These are phyloP conservation scores for Chlamydomonas reinhardtii DNA, from an alignment of 163 green algal genomes.

Conservation along the genomic window DNA sequence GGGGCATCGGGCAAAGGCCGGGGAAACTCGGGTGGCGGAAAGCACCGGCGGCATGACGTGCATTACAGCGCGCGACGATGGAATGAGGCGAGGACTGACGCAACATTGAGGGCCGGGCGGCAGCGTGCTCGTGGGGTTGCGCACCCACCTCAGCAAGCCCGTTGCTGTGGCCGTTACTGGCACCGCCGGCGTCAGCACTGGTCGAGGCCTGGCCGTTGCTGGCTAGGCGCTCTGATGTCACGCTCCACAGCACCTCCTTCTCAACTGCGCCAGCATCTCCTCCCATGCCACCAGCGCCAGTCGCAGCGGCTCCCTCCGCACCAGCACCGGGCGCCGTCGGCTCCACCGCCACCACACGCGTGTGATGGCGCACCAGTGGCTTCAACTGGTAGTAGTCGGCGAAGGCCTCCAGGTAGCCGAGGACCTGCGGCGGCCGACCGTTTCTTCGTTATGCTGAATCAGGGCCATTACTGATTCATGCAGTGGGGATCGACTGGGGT, in stretches of 20 bases:
- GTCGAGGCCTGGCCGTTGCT: not conserved
- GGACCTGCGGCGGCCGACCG: constrained; percentile 64
- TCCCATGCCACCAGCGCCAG: not conserved
- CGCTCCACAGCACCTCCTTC: constrained; percentile 2
- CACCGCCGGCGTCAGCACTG: not conserved
- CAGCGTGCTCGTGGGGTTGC: too few species aligned
- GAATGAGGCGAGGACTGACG: too few species aligned
- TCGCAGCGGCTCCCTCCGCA: not conserved
- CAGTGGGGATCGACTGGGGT: too few species aligned
- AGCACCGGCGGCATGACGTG: too few species aligned
- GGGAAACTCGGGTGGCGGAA: too few species aligned
- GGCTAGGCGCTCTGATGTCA: constrained; percentile 18
- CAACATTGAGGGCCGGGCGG: too few species aligned
- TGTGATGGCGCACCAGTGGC: constrained; percentile 64
- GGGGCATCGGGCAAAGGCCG: too few species aligned
- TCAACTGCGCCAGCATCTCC: not conserved
- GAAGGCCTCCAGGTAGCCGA: constrained; percentile 82
- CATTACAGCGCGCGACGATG: too few species aligned
- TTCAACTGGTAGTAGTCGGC: constrained; percentile 72
- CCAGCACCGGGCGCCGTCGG: not conserved
- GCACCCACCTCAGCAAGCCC: too few species aligned
- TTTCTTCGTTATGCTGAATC: too few species aligned
- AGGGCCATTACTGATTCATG: too few species aligned
- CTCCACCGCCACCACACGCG: constrained; percentile 55
- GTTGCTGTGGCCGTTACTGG: not conserved